Percentiles rank a stretch among this genome's conserved stretches.
Conservation (phyloP, 2,329 filamentous ascomycete genomes). For the Xylogone sp. region DNA sequence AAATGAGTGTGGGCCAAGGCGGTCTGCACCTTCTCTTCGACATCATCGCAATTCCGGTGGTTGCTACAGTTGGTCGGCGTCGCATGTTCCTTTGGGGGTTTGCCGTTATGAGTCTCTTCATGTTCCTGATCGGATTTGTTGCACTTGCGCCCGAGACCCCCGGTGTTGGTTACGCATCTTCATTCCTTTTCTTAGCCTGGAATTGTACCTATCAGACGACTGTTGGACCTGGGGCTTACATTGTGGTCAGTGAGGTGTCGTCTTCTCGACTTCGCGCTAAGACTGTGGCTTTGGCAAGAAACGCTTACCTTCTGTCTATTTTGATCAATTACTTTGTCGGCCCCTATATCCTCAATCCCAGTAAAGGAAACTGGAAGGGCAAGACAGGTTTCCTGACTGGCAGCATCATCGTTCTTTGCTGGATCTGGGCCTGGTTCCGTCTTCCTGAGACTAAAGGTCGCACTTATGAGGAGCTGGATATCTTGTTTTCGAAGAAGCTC, state of each 20-base stretch:
- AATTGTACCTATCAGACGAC: too few relatives aligned
- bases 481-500: constrained; percentile 72
- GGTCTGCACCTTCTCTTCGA: constrained; percentile 45
- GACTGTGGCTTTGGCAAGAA: constrained; percentile 79
- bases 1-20: constrained; percentile 44
- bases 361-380: constrained; percentile 80
- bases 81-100: constrained; percentile 3
- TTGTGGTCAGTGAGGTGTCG: constrained; percentile 78
- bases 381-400: constrained; percentile 85
- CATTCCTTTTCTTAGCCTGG: too few relatives aligned
- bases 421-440: constrained; percentile 79
- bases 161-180: too few relatives aligned
- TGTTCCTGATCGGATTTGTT: constrained; percentile 52
- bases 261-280: constrained; percentile 84
- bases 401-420: constrained; percentile 73
- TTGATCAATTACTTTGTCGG: constrained; percentile 41
- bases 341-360: constrained; percentile 68
- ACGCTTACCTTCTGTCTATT: constrained; percentile 58
- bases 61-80: constrained; percentile 3
- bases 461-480: constrained; percentile 71
- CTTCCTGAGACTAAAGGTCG: constrained; percentile 83
- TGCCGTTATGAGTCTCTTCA: background rate
- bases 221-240: too few relatives aligned
- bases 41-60: constrained; percentile 22
- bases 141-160: too few relatives aligned